Evolutionary conservation across 78 protist species (phyloP).

Genomic region (Tieghemostelium lacteum): DNA sequence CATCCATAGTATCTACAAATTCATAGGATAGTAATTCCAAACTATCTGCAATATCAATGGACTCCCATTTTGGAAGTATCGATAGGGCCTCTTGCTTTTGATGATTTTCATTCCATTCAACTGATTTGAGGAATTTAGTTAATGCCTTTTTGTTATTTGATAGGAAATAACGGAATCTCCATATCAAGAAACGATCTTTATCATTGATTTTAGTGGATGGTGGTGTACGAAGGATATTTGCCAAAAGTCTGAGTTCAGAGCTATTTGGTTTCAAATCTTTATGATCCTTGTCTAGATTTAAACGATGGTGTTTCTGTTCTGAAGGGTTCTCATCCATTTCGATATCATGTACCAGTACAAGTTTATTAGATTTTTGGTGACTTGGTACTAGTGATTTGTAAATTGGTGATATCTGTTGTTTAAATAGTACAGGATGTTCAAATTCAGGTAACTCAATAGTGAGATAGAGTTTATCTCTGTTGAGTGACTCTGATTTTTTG

Average conservation of each 20-base stretch:
- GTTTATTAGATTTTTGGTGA: slow-evolving; percentile 17
- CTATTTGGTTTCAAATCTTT: slow-evolving; percentile 69
- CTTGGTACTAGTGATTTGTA: slow-evolving; percentile 11
- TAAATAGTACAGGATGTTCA: slow-evolving; percentile 61
- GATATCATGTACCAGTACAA: slow-evolving; percentile 43
- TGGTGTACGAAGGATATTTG: slow-evolving; percentile 46
- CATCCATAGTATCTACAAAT: slow-evolving; percentile 62
- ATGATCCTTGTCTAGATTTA: slow-evolving; percentile 36
- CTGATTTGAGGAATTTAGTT: slow-evolving; percentile 90
- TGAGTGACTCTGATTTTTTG: slow-evolving; percentile 50
- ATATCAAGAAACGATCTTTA: slow-evolving; percentile 50
- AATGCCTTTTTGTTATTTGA: slow-evolving; percentile 90
- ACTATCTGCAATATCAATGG: slow-evolving; percentile 83
- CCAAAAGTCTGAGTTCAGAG: slow-evolving; percentile 16
- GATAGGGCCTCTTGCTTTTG: slow-evolving; percentile 84
- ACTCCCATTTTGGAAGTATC: slow-evolving; percentile 62
- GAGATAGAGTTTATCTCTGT: slow-evolving; percentile 45
- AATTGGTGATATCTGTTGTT: slow-evolving; percentile 44
- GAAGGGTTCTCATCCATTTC: slow-evolving; percentile 72
- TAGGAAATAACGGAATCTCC: slow-evolving; percentile 89
- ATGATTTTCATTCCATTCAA: slow-evolving; percentile 92
- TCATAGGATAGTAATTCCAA: slow-evolving; percentile 89
- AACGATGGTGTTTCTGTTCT: slow-evolving; percentile 67
- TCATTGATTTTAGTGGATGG: slow-evolving; percentile 42
- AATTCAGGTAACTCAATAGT: slow-evolving; percentile 79